phyloP scores from a whole-genome alignment of 192 early-diverging fungal genomes.

The Oehlia diaphana region DNA sequence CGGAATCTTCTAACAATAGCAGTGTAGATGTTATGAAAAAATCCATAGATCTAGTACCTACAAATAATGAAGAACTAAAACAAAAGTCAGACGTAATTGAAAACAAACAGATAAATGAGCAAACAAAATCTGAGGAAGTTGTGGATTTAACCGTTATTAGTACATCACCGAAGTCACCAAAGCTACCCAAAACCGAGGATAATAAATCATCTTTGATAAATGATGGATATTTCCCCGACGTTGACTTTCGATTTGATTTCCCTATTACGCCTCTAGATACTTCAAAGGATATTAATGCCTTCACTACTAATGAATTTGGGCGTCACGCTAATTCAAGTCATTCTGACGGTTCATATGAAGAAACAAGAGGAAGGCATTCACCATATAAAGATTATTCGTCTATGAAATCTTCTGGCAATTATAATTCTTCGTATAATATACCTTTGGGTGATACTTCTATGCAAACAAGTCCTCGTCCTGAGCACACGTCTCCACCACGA shows the following conservation, averaged over 20 bases:
- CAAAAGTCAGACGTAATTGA: neutral
- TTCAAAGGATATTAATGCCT: neutral
- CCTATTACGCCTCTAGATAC: neutral
- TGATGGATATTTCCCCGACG: slow-evolving; percentile 26
- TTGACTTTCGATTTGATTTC: slow-evolving; percentile 8
- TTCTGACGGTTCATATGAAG: slow-evolving; percentile 4
- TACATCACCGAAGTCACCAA: neutral
- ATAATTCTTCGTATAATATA: neutral
- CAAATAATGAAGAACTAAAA: neutral
- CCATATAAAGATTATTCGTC: slow-evolving; percentile 19
- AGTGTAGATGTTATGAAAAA: neutral
- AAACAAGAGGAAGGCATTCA: slow-evolving; percentile 11
- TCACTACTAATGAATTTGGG: neutral
- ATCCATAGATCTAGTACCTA: neutral
- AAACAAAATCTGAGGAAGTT: neutral
- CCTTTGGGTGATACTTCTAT: neutral
- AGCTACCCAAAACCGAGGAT: neutral
- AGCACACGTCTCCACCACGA: slow-evolving; percentile 10
- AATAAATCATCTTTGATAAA: neutral
- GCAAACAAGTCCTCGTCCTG: slow-evolving; percentile 14
- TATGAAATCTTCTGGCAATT: neutral
- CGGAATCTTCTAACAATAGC: neutral
- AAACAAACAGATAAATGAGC: neutral
- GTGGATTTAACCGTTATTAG: neutral
- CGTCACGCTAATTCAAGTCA: neutral